A percentile compares a stretch with the other conserved stretches of the same genome.
Conservation (phyloP, 192 early-diverging fungal species). For the Rhizophagus sp. region DNA sequence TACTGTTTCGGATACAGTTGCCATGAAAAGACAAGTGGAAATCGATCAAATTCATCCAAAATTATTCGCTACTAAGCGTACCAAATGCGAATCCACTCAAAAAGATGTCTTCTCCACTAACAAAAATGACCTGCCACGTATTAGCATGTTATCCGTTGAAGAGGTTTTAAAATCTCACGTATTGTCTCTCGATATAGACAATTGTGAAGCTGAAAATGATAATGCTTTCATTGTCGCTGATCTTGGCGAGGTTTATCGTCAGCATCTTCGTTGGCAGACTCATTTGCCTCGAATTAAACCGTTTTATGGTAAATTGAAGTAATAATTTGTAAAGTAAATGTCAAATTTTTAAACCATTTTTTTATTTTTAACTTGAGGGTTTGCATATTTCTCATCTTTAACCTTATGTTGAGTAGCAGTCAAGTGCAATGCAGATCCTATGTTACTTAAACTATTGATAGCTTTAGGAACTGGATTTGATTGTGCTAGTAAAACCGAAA, state of each 20-base stretch:
- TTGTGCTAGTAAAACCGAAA: conserved; percentile 95
- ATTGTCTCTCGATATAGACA: neutral
- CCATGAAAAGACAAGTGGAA: neutral
- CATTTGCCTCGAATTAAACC: conserved; percentile 93
- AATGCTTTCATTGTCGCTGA: conserved; percentile 97
- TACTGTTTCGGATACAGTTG: no score
- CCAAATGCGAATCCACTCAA: no score
- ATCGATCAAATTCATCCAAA: conserved; percentile 20
- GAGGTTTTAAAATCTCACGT: conserved; percentile 13
- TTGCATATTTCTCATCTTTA: neutral
- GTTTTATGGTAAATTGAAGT: conserved; percentile 74
- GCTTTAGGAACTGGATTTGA: conserved; percentile 91
- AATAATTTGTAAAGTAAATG: neutral
- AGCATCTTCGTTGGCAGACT: conserved; percentile 80
- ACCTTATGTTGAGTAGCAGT: conserved; percentile 65
- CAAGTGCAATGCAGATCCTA: conserved; percentile 94
- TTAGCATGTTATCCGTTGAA: conserved; percentile 18
- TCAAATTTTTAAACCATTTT: conserved; percentile 19
- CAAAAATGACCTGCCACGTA: neutral
- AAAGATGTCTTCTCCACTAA: neutral
- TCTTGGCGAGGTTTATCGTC: conserved; percentile 87
- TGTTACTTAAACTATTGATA: conserved; percentile 80
- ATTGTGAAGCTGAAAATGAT: conserved; percentile 61
- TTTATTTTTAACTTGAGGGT: conserved; percentile 13
- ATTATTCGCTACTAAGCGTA: neutral